A percentile compares a stretch with the other conserved stretches of the same genome.
Evolutionary conservation across 371 early-diverging fungal genomes (phyloP).

Genomic region (Mucor piriformis): DNA sequence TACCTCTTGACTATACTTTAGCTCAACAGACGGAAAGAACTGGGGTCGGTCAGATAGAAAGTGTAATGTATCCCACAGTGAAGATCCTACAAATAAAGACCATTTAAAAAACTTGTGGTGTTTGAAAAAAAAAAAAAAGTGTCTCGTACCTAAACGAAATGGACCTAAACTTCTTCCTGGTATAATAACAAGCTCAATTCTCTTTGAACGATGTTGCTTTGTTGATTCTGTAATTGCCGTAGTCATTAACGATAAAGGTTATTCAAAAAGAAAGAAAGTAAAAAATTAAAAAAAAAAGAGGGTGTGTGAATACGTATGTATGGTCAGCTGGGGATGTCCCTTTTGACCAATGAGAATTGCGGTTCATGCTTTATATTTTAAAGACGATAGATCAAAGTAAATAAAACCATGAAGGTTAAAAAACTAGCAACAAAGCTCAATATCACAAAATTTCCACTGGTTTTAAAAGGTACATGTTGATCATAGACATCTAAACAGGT

Average conservation of each 20-base stretch:
- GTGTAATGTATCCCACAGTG: constrained; percentile 58
- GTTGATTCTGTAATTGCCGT: background rate
- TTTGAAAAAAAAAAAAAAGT: background rate
- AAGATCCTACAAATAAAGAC: constrained; percentile 42
- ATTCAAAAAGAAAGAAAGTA: background rate
- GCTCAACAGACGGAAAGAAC: constrained; percentile 65
- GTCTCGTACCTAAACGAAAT: constrained; percentile 54
- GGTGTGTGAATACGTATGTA: constrained; percentile 7
- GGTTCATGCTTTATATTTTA: background rate
- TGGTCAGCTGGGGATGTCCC: too few relatives aligned
- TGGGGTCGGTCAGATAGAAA: constrained; percentile 54
- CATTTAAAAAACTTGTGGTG: background rate
- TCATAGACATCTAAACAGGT: constrained; percentile 44
- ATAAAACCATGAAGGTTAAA: constrained; percentile 43
- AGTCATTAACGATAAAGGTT: background rate
- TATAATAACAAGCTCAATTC: constrained; percentile 57
- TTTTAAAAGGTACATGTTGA: constrained; percentile 37
- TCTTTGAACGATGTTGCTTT: constrained; percentile 23
- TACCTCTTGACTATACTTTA: constrained; percentile 70
- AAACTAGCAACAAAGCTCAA: constrained; percentile 48
- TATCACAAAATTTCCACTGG: constrained; percentile 43
- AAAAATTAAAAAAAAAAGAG: background rate
- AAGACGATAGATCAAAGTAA: constrained; percentile 32
- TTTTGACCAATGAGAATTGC: too few relatives aligned
- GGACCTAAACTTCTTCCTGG: constrained; percentile 63